These are phyloP conservation scores for Tetrahymena malaccensis DNA, from an alignment of 73 alveolate genomes.

Conservation along the genomic window DNA sequence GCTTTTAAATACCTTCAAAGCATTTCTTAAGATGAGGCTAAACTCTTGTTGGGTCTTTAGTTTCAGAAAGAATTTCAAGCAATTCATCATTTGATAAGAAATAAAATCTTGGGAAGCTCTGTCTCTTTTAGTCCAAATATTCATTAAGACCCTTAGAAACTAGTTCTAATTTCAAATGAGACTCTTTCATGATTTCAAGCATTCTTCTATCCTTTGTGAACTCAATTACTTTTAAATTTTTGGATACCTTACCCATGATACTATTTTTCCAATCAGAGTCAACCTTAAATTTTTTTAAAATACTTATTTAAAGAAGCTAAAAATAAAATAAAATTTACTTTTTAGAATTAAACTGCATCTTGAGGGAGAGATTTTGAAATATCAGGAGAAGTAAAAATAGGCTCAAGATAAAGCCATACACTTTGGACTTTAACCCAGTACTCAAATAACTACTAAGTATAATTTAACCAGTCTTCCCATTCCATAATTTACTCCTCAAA, in stretches of 20 bases:
- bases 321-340: slow-evolving; percentile 72
- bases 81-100: slow-evolving; percentile 93
- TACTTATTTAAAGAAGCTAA: not conserved
- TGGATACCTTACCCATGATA: slow-evolving; percentile 74
- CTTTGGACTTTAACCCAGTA: slow-evolving; percentile 95
- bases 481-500: slow-evolving; percentile 75
- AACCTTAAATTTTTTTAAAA: slow-evolving; percentile 27
- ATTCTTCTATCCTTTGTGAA: slow-evolving; percentile 77
- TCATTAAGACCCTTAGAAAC: slow-evolving; percentile 73
- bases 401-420: slow-evolving; percentile 92
- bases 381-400: slow-evolving; percentile 94
- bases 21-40: slow-evolving; percentile 88
- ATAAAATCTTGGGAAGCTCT: slow-evolving; percentile 90
- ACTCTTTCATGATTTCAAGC: slow-evolving; percentile 75
- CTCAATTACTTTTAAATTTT: slow-evolving; percentile 74
- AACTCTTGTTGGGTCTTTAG: slow-evolving; percentile 86
- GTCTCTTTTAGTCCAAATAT: slow-evolving; percentile 91
- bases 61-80: slow-evolving; percentile 82
- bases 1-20: slow-evolving; percentile 87
- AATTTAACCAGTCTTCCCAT: slow-evolving; percentile 90
- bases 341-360: slow-evolving; percentile 88
- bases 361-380: slow-evolving; percentile 87
- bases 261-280: slow-evolving; percentile 89
- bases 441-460: slow-evolving; percentile 71
- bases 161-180: slow-evolving; percentile 77